Base-by-base conservation (phyloP, 345 rosid species). In the Mangifera indica region DNA sequence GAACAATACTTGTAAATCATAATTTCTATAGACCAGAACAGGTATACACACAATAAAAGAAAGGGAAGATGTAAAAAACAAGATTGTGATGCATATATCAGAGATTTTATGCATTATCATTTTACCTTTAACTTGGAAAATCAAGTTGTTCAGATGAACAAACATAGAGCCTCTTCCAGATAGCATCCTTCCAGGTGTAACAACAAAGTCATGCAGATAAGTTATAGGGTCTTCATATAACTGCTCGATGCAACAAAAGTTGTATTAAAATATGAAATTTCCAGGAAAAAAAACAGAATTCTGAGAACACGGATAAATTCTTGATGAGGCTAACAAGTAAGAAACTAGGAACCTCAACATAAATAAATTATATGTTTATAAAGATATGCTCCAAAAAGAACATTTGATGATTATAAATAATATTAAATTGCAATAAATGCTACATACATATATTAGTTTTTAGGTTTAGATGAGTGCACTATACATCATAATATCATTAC, bases 141-240 rank as follows among this genome's bases (percentile, higher is more conserved):
- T 79, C 89, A 76, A 88, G 82, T 87, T 72, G 70, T 89, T 88
- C 15, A 92, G 75, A 80, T 88, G 81, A 67, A 95, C 82, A 70
- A 82, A 80, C 77, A 92, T 82, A 17, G 84, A 84, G 70, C 97
- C 95, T 81, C 85, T 85, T 77, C 95, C 89, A 8, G 86, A 87
- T 59, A 92, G 78, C 87, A 89, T 81, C 76, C 84, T 86, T 81
- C 93, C 96, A 67, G 97, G 91, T 66, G 44, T 82, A 79, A 88
- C 74, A 55, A 93, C 76, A 76, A 95, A 83, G 48, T 91, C 84
- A 22, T 86, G 84, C 74, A 95, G 45, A 76, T 87, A 79, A 70
- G 88, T 73, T 21, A 80, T 67, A 18, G 98, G 93, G 82, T 89
- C 93, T 84, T 88, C 91, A 63, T 76, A 72, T 73, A 95, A 76